Conservation (phyloP, 2,329 filamentous ascomycete genomes). For the Camptophora hylomeconis region DNA sequence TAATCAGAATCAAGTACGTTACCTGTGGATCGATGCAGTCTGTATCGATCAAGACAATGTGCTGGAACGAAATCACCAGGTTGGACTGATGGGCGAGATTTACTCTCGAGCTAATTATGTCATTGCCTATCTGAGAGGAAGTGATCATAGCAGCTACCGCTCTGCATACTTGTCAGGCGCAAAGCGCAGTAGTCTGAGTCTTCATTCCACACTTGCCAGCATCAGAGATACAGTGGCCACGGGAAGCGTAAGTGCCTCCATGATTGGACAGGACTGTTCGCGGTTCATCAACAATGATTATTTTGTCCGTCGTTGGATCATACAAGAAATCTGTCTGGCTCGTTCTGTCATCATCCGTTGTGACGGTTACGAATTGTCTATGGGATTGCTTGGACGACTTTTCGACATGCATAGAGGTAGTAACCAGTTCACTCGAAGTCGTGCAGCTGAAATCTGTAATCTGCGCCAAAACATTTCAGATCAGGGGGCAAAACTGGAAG, state of each 20-base stretch:
- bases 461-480: no score
- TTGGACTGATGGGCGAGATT: constrained; percentile 9
- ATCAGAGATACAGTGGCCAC: background rate
- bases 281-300: constrained; percentile 6
- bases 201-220: background rate
- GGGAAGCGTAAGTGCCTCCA: no score
- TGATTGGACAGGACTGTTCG: no score
- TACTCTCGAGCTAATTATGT: constrained; percentile 5
- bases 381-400: no score
- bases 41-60: constrained; percentile 12
- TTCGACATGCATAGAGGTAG: no score
- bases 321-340: constrained; percentile 20
- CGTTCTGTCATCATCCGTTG: no score
- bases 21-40: constrained; percentile 14
- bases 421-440: no score
- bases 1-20: background rate
- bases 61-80: constrained; percentile 7
- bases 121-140: constrained; percentile 8
- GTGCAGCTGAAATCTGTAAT: no score
- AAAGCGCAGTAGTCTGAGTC: background rate
- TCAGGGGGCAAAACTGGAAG: no score
- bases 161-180: no score
- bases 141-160: background rate
- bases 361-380: no score
- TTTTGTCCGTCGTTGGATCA: constrained; percentile 18